Evolutionary conservation across 371 early-diverging fungal genomes (phyloP), one percentile per base, ranked within the genome.

Genomic region (Gilbertella persicaria): DNA sequence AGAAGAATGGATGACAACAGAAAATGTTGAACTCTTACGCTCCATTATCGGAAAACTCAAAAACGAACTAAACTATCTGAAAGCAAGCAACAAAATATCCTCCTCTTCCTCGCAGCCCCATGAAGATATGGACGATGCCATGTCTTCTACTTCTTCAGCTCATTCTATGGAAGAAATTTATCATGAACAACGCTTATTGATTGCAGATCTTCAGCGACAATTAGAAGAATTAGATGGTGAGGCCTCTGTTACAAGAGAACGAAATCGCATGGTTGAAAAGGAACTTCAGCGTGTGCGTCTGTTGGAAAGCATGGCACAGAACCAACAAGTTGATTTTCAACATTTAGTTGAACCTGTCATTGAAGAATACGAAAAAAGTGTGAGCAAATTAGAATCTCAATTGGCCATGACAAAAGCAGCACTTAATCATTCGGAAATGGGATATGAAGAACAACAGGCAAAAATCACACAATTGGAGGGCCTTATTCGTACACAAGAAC

Each of bases 1-100:
- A 39, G 87, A 87, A 53, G 90, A 90, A 45, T 81, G 79, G 79
- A 83, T 80, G 68, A 80, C 78, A 13, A 75, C 69, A 40, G 85
- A 79, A 28, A 86, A 84, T 60, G 53, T 82, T 4, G 85, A 83
- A 35, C 53, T 85, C 47, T 53, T 86, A 19, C 78, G 83, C 28
- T 62, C 65, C 10, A 71, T 82, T 38, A 80, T 86, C 12, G 56
- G 70, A 10, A 81, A 80, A 50, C 69, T 86, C 30, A 83, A 79
- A 44, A 53, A 49, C n/a, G 82, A 85, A 40, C 59, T 87, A 21
- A 67, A 58, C 16, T 49, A 60, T 21, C 51, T 83, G 12, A 82
- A 75, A 48, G 26, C 36, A 10, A 24, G 37, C 23, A 37, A 21
- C 14, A 44, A 46, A 3, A 2, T 16, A 6, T 16, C 33, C 17